Evolutionary conservation across 495 filamentous ascomycete species (phyloP).

Genomic region (Daldinia loculata): DNA sequence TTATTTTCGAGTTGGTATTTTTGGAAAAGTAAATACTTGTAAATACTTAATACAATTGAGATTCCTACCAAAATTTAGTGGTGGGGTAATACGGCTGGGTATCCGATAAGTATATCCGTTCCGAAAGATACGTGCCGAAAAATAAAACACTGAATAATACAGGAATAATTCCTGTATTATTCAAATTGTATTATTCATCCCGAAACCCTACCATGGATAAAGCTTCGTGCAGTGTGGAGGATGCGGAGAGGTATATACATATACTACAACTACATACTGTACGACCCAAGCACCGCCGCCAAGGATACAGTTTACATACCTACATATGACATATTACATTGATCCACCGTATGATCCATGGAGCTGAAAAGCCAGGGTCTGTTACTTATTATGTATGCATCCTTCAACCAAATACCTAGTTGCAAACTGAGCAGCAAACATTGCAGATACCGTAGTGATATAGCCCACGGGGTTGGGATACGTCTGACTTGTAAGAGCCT

Average conservation of each 20-base stretch:
- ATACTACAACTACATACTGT: neutral
- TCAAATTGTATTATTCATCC: no score
- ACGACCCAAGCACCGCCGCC: neutral
- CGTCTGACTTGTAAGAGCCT: neutral
- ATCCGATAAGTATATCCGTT: no score
- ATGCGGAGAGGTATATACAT: neutral
- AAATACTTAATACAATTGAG: no score
- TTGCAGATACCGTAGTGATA: neutral
- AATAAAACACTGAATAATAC: no score
- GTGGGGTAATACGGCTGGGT: no score
- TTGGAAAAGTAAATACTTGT: no score
- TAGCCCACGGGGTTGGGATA: neutral
- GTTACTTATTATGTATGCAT: neutral
- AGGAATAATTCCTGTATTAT: no score
- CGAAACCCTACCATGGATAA: slow-evolving; percentile 13
- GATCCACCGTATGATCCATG: neutral
- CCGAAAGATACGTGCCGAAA: no score
- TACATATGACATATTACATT: neutral
- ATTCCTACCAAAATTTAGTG: no score
- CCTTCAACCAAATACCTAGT: no score
- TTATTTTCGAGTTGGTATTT: no score
- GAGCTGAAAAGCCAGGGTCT: neutral
- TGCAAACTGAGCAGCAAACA: neutral
- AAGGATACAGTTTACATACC: neutral
- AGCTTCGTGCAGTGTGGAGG: slow-evolving; percentile 8